Evolutionary conservation across 1,284 basidiomycete genomes (phyloP).

Genomic region (Microbotryum scabiosae): DNA sequence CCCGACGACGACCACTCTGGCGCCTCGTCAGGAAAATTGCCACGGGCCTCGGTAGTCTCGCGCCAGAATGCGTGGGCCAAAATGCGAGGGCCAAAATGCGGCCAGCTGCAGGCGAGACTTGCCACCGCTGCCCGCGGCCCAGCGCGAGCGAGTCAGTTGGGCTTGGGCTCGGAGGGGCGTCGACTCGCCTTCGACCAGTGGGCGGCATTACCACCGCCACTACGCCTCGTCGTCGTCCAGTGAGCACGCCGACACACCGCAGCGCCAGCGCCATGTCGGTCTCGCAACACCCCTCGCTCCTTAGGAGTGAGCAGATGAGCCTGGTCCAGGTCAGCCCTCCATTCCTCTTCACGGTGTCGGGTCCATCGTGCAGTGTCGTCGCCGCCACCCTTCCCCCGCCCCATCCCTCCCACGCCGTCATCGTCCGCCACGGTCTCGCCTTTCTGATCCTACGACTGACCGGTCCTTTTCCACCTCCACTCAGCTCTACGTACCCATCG

Average conservation of each 20-base stretch:
- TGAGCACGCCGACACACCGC: too few relatives aligned
- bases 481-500: slow-evolving; percentile 94
- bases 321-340: slow-evolving; percentile 20
- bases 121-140: too few relatives aligned
- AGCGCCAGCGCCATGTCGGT: background rate
- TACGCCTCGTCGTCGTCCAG: background rate
- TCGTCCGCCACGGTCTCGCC: background rate
- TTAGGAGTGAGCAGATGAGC: slow-evolving; percentile 29
- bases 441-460: background rate
- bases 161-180: too few relatives aligned
- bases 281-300: slow-evolving; percentile 7
- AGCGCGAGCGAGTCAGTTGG: too few relatives aligned
- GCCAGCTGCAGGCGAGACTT: too few relatives aligned
- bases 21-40: too few relatives aligned
- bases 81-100: too few relatives aligned
- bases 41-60: too few relatives aligned
- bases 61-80: too few relatives aligned
- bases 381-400: background rate
- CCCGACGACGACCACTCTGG: too few relatives aligned
- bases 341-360: background rate
- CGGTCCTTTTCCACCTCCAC: slow-evolving; percentile 43
- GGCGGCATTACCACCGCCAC: background rate
- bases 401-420: background rate
- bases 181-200: too few relatives aligned
- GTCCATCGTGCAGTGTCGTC: background rate